phyloP scores from a whole-genome alignment of 2,329 filamentous ascomycete genomes.

The Biscogniauxia sp. region DNA sequence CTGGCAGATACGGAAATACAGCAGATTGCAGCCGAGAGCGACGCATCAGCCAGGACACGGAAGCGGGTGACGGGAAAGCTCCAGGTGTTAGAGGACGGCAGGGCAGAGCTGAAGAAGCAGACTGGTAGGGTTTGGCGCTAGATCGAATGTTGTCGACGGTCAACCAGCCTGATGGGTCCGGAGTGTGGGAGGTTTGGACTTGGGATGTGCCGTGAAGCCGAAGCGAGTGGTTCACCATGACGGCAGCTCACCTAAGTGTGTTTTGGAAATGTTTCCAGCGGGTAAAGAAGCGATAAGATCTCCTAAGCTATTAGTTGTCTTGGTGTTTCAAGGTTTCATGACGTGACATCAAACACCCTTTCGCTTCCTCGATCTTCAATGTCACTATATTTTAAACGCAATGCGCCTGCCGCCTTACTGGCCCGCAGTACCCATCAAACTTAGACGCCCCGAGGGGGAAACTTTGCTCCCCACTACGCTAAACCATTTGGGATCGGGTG shows the following conservation, averaged over 20 bases:
- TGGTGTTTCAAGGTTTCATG: not conserved
- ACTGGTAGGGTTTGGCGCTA: not conserved
- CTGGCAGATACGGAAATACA: slow-evolving; percentile 1
- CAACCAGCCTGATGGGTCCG: no score
- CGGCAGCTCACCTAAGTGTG: not conserved
- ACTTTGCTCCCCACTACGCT: not conserved
- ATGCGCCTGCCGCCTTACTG: not conserved
- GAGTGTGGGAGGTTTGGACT: not conserved
- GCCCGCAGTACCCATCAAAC: not conserved
- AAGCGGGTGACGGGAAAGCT: not conserved
- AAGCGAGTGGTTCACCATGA: not conserved
- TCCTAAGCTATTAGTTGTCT: no score
- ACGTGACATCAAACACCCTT: not conserved
- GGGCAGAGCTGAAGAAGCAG: not conserved
- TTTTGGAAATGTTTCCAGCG: not conserved
- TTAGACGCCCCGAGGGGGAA: not conserved
- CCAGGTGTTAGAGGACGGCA: not conserved
- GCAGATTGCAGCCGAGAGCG: not conserved
- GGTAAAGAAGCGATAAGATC: not conserved
- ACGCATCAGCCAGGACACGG: not conserved
- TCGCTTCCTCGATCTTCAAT: not conserved
- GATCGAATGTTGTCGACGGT: not conserved
- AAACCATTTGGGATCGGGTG: not conserved
- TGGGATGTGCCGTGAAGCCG: not conserved
- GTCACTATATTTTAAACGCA: not conserved